Conservation (phyloP, 1,284 basidiomycete genomes). For the Wallemia mellicola region DNA sequence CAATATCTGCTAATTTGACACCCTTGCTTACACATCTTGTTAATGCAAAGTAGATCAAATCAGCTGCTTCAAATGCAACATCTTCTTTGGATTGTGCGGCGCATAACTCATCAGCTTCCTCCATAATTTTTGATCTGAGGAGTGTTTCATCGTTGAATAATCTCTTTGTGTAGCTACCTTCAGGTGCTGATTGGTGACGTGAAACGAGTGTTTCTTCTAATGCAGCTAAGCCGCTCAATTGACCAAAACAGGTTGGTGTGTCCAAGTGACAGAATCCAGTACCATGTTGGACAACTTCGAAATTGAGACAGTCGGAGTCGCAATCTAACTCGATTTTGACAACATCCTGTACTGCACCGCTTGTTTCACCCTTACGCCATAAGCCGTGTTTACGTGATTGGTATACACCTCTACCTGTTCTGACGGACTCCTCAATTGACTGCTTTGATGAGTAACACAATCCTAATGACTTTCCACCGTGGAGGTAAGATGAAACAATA, state of each 20-base stretch:
- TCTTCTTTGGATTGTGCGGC: constrained; percentile 49
- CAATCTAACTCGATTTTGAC: constrained; percentile 64
- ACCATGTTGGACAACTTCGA: constrained; percentile 68
- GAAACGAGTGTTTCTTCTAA: constrained; percentile 53
- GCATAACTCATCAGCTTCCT: constrained; percentile 91
- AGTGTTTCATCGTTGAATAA: constrained; percentile 59
- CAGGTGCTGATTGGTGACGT: constrained; percentile 43
- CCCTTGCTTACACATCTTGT: constrained; percentile 61
- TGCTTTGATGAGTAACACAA: constrained; percentile 87
- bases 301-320: constrained; percentile 73
- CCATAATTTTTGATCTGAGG: constrained; percentile 76
- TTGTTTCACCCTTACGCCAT: constrained; percentile 92
- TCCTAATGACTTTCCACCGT: constrained; percentile 49
- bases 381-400: constrained; percentile 85
- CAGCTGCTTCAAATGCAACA: constrained; percentile 86
- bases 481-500: constrained; percentile 39
- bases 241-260: constrained; percentile 49
- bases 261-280: constrained; percentile 81
- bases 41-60: constrained; percentile 79
- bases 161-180: constrained; percentile 70
- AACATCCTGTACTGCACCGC: constrained; percentile 71
- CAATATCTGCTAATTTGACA: constrained; percentile 57
- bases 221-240: constrained; percentile 40
- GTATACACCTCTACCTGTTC: constrained; percentile 73
- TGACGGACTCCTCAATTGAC: constrained; percentile 60